These are phyloP conservation scores for Cercospora nicotianae DNA, from an alignment of 2,329 filamentous ascomycete genomes.

Conservation along the genomic window DNA sequence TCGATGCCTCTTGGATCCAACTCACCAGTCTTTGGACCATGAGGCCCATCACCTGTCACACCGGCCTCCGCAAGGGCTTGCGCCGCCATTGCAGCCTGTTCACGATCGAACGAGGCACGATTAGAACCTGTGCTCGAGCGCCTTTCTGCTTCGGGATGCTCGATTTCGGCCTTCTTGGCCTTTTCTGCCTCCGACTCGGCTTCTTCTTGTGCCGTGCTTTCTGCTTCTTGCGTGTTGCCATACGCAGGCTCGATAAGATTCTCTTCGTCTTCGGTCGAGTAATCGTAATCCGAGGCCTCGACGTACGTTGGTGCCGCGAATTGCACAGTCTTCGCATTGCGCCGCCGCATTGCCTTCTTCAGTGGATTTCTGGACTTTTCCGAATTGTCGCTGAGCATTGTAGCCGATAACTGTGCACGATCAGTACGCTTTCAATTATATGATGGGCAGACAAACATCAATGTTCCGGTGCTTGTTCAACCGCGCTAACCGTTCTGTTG, in stretches of 20 bases:
- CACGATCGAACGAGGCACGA: conserved; percentile 36
- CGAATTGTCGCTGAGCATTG: conserved; percentile 69
- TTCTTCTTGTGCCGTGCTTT: conserved; percentile 24
- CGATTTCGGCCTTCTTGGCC: conserved; percentile 26
- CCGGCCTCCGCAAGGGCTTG: conserved; percentile 29
- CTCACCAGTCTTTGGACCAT: conserved; percentile 36
- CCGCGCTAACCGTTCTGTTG: conserved; percentile 87
- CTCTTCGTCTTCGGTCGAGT: conserved; percentile 69
- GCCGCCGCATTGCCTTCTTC: conserved; percentile 77
- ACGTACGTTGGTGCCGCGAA: conserved; percentile 85
- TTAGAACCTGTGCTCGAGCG: conserved; percentile 31
- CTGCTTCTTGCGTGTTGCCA: conserved; percentile 24
- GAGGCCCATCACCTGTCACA: conserved; percentile 19
- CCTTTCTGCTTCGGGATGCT: conserved; percentile 26
- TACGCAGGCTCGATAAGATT: conserved; percentile 33
- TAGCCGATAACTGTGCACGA: conserved; percentile 60
- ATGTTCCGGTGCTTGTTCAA: conserved; percentile 98
- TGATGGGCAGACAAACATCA: conserved; percentile 63
- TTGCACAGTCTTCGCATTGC: conserved; percentile 81
- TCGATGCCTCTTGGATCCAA: conserved; percentile 21
- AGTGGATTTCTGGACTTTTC: conserved; percentile 81
- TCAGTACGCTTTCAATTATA: conserved; percentile 28
- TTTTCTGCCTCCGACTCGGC: conserved; percentile 28
- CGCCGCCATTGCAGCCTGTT: conserved; percentile 34
- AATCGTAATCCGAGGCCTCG: conserved; percentile 83